Conservation (phyloP, 805 yeast genomes). For the Lipomyces chichibuensis region DNA sequence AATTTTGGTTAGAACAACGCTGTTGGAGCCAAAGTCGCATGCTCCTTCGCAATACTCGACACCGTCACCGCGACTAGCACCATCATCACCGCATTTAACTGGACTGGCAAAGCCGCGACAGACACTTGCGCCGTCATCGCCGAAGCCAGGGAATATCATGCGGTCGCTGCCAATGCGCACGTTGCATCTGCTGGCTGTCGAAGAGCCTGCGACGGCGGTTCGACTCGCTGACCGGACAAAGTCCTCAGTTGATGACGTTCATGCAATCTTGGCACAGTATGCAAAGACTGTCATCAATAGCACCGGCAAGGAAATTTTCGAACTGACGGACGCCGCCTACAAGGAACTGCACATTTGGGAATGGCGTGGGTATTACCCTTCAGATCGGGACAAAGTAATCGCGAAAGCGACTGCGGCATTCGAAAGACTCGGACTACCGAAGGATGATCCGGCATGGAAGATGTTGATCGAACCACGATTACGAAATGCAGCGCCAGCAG, state of each 20-base stretch:
- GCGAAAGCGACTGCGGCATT: slow-evolving; percentile 41
- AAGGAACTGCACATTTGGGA: slow-evolving; percentile 46
- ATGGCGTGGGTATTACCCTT: slow-evolving; percentile 45
- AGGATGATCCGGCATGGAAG: slow-evolving; percentile 40
- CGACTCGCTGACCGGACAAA: slow-evolving; percentile 44
- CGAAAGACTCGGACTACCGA: slow-evolving; percentile 39
- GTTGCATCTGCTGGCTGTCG: slow-evolving; percentile 53
- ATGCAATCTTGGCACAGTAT: slow-evolving; percentile 42
- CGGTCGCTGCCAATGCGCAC: slow-evolving; percentile 45
- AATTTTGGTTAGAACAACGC: slow-evolving; percentile 7
- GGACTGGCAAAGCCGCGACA: slow-evolving; percentile 8
- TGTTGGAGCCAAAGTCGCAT: slow-evolving; percentile 18
- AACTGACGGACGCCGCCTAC: slow-evolving; percentile 40
- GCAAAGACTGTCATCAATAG: slow-evolving; percentile 37
- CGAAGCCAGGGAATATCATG: slow-evolving; percentile 36
- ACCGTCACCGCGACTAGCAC: slow-evolving; percentile 27
- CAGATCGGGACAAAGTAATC: slow-evolving; percentile 42
- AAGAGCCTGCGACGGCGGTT: slow-evolving; percentile 47
- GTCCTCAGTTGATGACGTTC: slow-evolving; percentile 40
- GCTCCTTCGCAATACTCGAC: slow-evolving; percentile 12
- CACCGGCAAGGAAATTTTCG: slow-evolving; percentile 24
- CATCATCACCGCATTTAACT: slow-evolving; percentile 32
- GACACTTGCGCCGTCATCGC: slow-evolving; percentile 35
- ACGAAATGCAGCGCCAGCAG: slow-evolving; percentile 13
- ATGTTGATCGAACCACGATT: slow-evolving; percentile 41